Evolutionary conservation across 345 rosid species (phyloP), one percentile per base, ranked within the genome.

Genomic region (Odontarrhena argentea): DNA sequence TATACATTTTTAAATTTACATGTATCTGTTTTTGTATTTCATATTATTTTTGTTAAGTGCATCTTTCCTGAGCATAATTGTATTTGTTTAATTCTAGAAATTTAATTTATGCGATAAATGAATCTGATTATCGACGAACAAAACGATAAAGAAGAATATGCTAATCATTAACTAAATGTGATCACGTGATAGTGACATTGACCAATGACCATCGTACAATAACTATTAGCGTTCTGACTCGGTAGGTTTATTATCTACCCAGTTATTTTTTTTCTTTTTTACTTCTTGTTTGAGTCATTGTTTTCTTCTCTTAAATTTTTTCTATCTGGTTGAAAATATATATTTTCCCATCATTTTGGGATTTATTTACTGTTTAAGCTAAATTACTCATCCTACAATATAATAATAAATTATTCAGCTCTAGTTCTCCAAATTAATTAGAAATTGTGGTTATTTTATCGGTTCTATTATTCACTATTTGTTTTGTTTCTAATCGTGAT

Each of bases 141-240:
- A 36, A 24, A 6, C 25, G n/a, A n/a, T 9, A 22, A 22, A 54
- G 24, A 22, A 47, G n/a, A 60, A 34, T 52, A 52, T 60, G 9
- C 66, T 52, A 60, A 69, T 69, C 74, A 69, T 60, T 55, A 52
- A 52, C 36, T 68, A 30, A 57, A 53, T 15, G 61, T 66, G 43
- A 36, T 68, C 84, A 78, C 78, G 84, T 83, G 84, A 71, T 56
- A 13, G 46, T 69, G 64, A 46, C 76, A 47, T 38, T 68, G 28
- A 76, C 63, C 76, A 46, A 26, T 68, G 26, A 74, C 63, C 15
- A 60, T 45, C 69, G 42, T 28, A 61, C 55, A 63, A 37, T 61
- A 22, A 53, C 40, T 51, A 70, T 53, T 14, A 60, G 30, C 10
- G 36, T 60, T 35, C 45, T 18, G 26, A 32, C 36, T 32, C 36